These are phyloP conservation scores for Debaryomycetaceae sp. DNA, from an alignment of 1,139 yeast genomes.

Conservation along the genomic window DNA sequence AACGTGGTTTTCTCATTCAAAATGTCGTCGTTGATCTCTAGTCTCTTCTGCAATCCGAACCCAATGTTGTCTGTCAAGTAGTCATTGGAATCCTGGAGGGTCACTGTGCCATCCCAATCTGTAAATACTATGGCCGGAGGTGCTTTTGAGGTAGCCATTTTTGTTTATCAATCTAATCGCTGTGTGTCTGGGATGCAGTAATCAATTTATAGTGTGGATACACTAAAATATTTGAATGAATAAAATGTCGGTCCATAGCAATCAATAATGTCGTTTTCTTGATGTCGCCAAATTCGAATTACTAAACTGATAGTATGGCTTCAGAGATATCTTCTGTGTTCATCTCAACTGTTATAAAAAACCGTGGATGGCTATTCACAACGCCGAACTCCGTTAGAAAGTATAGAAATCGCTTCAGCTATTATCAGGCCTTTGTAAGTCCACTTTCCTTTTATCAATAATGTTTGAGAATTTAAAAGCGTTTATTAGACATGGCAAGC, in stretches of 20 bases:
- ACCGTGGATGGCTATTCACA: not conserved
- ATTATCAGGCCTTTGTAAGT: not conserved
- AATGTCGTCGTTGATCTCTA: constrained; percentile 66
- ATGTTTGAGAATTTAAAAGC: constrained; percentile 67
- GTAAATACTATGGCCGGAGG: constrained; percentile 79
- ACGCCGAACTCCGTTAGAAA: not conserved
- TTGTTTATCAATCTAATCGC: not conserved
- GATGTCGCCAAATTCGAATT: not conserved
- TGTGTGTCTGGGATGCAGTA: not conserved
- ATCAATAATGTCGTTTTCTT: not conserved
- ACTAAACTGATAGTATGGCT: not conserved
- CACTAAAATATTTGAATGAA: not conserved
- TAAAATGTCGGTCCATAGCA: not conserved
- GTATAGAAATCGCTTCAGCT: not conserved
- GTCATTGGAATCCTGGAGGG: constrained; percentile 87
- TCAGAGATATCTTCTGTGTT: not conserved
- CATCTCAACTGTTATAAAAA: not conserved
- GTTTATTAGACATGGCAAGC: constrained; percentile 80
- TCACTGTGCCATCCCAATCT: constrained; percentile 97
- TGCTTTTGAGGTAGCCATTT: constrained; percentile 6
- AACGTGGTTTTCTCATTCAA: constrained; percentile 67
- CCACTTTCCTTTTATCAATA: constrained; percentile 1
- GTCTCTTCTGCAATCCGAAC: constrained; percentile 69
- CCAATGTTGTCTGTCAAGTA: constrained; percentile 85
- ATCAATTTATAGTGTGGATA: not conserved